Evolutionary conservation across 352 stramenopile species (phyloP).

Genomic region (Phytophthora cactorum): DNA sequence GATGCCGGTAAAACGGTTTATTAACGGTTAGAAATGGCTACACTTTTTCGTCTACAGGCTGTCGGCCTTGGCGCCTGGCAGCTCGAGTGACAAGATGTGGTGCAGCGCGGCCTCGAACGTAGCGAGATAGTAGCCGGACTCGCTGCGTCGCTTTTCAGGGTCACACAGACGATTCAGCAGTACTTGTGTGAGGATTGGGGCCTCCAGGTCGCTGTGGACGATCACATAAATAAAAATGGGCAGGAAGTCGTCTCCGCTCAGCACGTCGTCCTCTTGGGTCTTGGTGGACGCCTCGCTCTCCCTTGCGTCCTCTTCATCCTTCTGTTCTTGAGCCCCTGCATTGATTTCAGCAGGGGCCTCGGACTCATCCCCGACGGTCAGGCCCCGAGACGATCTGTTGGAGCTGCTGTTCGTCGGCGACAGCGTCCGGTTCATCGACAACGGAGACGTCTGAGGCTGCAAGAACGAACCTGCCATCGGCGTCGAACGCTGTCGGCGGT

Average conservation of each 20-base stretch:
- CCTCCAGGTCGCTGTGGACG: slow-evolving; percentile 76
- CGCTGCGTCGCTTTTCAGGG: slow-evolving; percentile 82
- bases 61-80: slow-evolving; percentile 29
- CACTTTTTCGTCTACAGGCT: slow-evolving; percentile 23
- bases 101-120: slow-evolving; percentile 85
- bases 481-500: slow-evolving; percentile 55
- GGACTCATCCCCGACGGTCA: slow-evolving; percentile 35
- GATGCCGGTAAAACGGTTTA: slow-evolving; percentile 1
- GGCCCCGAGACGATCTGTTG: slow-evolving; percentile 30
- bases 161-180: slow-evolving; percentile 86
- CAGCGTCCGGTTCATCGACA: slow-evolving; percentile 28
- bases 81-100: slow-evolving; percentile 77
- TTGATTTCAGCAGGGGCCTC: slow-evolving; percentile 24
- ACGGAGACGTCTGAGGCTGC: slow-evolving; percentile 20
- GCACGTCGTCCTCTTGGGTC: slow-evolving; percentile 62
- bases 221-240: slow-evolving; percentile 92
- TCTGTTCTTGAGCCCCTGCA: slow-evolving; percentile 9
- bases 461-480: slow-evolving; percentile 32
- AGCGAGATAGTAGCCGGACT: slow-evolving; percentile 89
- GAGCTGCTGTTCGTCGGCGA: slow-evolving; percentile 35
- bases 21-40: slow-evolving; percentile 27
- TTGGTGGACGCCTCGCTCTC: slow-evolving; percentile 23
- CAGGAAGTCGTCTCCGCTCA: slow-evolving; percentile 87
- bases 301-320: slow-evolving; percentile 8
- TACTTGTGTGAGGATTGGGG: slow-evolving; percentile 83